phyloP scores from a whole-genome alignment of 345 rosid species.

The Sisymbrium irio region DNA sequence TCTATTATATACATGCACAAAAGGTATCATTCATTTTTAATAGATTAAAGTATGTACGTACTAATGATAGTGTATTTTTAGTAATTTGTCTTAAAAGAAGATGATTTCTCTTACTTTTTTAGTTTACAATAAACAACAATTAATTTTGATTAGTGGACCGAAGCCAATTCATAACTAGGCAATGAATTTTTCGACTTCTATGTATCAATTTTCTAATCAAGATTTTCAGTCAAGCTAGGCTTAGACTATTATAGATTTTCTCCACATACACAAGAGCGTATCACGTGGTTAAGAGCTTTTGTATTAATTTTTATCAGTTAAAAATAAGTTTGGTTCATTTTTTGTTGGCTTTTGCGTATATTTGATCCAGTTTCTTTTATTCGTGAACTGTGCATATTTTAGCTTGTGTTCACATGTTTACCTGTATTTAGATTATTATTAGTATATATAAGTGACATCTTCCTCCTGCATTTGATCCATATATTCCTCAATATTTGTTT shows the following conservation, averaged over 20 bases:
- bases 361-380: background rate
- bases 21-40: too few species aligned
- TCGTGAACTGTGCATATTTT: constrained; percentile 8
- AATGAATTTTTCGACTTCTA: background rate
- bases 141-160: background rate
- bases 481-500: constrained; percentile 1
- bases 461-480: constrained; percentile 12
- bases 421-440: background rate
- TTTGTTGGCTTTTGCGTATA: background rate
- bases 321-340: background rate
- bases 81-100: background rate
- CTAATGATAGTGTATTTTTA: background rate
- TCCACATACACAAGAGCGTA: constrained; percentile 7
- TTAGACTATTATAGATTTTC: constrained; percentile 13
- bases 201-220: background rate
- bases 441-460: constrained; percentile 3
- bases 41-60: background rate
- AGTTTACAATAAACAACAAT: background rate
- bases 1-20: too few species aligned
- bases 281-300: constrained; percentile 22
- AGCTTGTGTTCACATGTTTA: background rate
- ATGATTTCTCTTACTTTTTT: background rate
- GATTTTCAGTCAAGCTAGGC: background rate
- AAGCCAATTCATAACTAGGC: constrained; percentile 13
- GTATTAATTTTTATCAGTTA: background rate